These are phyloP conservation scores for Cudoniella acicularis DNA, from an alignment of 495 filamentous ascomycete genomes.

Conservation along the genomic window DNA sequence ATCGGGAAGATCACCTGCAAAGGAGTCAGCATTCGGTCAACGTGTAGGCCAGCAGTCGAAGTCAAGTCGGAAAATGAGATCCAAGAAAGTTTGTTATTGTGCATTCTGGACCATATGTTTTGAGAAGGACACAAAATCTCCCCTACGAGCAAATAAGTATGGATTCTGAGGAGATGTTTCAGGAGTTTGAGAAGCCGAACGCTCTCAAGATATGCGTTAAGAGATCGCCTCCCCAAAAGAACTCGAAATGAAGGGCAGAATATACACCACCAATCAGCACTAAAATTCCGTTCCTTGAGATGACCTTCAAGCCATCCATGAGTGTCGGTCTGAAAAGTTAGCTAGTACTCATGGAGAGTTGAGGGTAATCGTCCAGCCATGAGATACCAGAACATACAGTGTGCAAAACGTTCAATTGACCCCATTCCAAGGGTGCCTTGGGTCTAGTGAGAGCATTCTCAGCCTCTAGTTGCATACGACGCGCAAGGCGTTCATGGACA, in stretches of 20 bases:
- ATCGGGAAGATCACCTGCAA: conserved; percentile 76
- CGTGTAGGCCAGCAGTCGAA: no score
- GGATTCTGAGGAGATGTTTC: no score
- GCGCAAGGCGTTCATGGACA: conserved; percentile 36
- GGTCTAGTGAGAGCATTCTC: conserved; percentile 66
- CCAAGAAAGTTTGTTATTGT: conserved; percentile 79
- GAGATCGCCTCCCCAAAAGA: no score
- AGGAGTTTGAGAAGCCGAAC: no score
- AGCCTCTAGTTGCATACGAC: conserved; percentile 46
- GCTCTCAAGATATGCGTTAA: no score
- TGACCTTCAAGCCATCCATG: conserved; percentile 96
- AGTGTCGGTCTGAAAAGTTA: conserved; percentile 56
- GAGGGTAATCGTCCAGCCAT: conserved; percentile 14
- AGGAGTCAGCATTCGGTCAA: no score
- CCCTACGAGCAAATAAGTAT: no score
- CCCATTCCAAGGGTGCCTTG: conserved; percentile 76
- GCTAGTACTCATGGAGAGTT: not conserved
- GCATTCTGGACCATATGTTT: conserved; percentile 71
- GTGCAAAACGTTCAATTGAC: conserved; percentile 88
- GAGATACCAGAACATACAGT: conserved; percentile 42
- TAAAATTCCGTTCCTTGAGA: conserved; percentile 84
- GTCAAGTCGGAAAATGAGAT: no score
- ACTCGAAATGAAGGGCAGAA: no score
- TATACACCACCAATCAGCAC: no score
- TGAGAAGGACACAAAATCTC: conserved; percentile 91